These are phyloP conservation scores for Emergomyces africanus DNA, from an alignment of 2,329 filamentous ascomycete genomes.

Conservation along the genomic window DNA sequence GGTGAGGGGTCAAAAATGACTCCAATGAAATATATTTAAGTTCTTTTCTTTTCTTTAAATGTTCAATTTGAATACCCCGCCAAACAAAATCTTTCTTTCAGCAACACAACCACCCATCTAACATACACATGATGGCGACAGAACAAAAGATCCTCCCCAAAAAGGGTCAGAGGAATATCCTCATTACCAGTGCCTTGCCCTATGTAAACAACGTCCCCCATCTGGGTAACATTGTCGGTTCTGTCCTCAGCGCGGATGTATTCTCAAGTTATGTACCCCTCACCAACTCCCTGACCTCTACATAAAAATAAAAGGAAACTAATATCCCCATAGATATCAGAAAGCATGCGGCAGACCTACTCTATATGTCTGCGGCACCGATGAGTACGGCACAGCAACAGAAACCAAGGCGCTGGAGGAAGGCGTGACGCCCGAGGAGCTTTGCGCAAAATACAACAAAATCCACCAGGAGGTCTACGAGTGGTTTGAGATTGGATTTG, in stretches of 20 bases:
- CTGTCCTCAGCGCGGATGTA: constrained; percentile 78
- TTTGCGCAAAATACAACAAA: constrained; percentile 86
- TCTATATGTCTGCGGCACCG: constrained; percentile 49
- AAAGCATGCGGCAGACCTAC: constrained; percentile 13
- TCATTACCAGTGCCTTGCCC: constrained; percentile 83
- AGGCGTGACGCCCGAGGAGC: constrained; percentile 63
- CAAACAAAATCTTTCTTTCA: constrained; percentile 7
- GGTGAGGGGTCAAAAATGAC: not conserved
- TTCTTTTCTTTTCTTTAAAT: no score
- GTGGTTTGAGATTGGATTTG: constrained; percentile 92
- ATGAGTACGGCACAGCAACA: constrained; percentile 92
- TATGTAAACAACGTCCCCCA: constrained; percentile 75
- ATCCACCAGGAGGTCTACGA: constrained; percentile 86
- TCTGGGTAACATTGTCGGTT: constrained; percentile 78
- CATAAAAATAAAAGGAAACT: not conserved
- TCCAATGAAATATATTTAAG: no score
- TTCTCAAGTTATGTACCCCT: constrained; percentile 47
- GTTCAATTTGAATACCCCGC: not conserved
- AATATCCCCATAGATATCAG: constrained; percentile 9
- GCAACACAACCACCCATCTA: constrained; percentile 3
- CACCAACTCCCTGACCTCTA: not conserved
- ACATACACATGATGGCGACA: constrained; percentile 8
- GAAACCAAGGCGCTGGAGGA: constrained; percentile 93
- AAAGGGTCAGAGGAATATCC: constrained; percentile 68
- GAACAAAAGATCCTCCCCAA: constrained; percentile 10